Percentiles rank a stretch among this genome's conserved stretches.
phyloP scores from a whole-genome alignment of 1,284 basidiomycete genomes.

The Ganoderma sp. region DNA sequence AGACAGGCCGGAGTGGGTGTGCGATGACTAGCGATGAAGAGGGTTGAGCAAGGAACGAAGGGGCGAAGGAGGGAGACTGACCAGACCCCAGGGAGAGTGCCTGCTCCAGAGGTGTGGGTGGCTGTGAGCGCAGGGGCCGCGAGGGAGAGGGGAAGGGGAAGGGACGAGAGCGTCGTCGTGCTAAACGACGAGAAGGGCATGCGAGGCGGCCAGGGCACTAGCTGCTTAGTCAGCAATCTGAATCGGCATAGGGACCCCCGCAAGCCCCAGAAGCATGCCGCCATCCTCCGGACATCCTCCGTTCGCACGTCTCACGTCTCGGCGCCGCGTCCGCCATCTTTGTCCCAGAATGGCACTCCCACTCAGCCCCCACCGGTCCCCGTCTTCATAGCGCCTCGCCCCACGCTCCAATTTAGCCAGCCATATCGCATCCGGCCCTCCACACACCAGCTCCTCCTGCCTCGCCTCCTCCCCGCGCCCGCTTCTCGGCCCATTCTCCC shows the following conservation, averaged over 20 bases:
- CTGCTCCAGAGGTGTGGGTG: constrained; percentile 18
- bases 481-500: constrained; percentile 22
- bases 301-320: constrained; percentile 15
- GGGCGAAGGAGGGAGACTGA: constrained; percentile 23
- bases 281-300: constrained; percentile 15
- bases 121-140: constrained; percentile 6
- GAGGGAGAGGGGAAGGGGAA: constrained; percentile 6
- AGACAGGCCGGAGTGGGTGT: constrained; percentile 27
- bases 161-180: constrained; percentile 33
- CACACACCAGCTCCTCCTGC: constrained; percentile 31
- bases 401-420: constrained; percentile 3
- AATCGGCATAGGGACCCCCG: constrained; percentile 25
- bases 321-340: constrained; percentile 2
- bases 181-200: constrained; percentile 34
- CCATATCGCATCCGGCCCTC: constrained; percentile 19
- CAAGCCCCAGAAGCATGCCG: neutral
- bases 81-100: constrained; percentile 24
- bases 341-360: neutral
- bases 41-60: constrained; percentile 15
- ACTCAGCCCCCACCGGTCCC: constrained; percentile 5
- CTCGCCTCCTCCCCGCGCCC: constrained; percentile 13
- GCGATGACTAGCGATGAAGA: constrained; percentile 24
- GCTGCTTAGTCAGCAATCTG: constrained; percentile 34
- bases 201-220: constrained; percentile 33
- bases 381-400: constrained; percentile 17